Percentiles rank a stretch among this genome's conserved stretches.
phyloP scores from a whole-genome alignment of 495 filamentous ascomycete species.

The Lophiotrema nucula region DNA sequence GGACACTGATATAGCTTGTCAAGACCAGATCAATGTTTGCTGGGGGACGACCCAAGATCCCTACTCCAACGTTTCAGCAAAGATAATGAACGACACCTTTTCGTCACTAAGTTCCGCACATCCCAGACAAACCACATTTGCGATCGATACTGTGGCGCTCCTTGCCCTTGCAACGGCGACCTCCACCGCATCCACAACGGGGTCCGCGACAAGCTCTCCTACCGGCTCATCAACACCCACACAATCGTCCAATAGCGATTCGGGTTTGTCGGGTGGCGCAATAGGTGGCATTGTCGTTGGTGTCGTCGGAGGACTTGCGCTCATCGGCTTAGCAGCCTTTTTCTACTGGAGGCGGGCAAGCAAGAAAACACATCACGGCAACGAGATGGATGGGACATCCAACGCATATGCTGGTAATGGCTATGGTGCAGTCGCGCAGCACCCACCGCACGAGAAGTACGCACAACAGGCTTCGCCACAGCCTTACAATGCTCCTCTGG shows the following conservation, averaged over 20 bases:
- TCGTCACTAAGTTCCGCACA: background rate
- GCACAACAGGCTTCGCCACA: background rate
- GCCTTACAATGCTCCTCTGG: background rate
- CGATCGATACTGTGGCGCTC: background rate
- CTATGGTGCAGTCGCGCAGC: background rate
- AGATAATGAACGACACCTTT: conserved; percentile 6
- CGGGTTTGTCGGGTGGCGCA: conserved; percentile 3
- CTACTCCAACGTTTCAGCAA: background rate
- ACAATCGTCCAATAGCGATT: background rate
- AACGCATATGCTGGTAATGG: background rate
- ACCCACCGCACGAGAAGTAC: background rate
- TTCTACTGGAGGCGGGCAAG: conserved; percentile 1
- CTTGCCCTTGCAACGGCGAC: background rate
- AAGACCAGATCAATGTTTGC: conserved; percentile 18
- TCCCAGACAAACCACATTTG: background rate
- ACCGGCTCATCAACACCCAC: background rate
- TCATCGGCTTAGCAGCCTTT: background rate
- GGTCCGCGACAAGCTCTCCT: background rate
- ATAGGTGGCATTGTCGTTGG: conserved; percentile 12
- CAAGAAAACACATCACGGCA: background rate
- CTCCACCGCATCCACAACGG: background rate
- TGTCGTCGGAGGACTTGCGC: background rate
- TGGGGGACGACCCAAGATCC: conserved; percentile 1
- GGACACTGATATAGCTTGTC: too few species aligned
- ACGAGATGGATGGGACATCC: background rate